Percentiles rank a stretch among this genome's conserved stretches.
These are phyloP conservation scores for Polytrichum formosum DNA, from an alignment of 225 moss, liverwort and hornwort species.

Conservation along the genomic window DNA sequence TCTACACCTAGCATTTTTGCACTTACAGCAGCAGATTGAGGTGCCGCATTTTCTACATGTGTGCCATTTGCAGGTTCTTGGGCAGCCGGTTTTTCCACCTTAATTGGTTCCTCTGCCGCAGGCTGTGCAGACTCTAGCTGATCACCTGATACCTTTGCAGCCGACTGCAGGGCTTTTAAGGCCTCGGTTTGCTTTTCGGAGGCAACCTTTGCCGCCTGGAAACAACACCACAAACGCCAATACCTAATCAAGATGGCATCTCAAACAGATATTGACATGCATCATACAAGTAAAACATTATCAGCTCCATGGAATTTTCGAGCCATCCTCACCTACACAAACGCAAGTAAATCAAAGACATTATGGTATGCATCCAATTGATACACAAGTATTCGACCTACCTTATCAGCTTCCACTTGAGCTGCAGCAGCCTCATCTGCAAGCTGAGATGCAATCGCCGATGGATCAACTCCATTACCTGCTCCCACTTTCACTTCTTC, in stretches of 20 bases:
- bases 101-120: background rate
- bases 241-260: too few species aligned
- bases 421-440: constrained; percentile 10
- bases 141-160: constrained; percentile 3
- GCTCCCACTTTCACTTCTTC: constrained; percentile 1
- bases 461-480: background rate
- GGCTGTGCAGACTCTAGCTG: background rate
- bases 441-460: constrained; percentile 10
- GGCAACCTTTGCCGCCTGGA: constrained; percentile 13
- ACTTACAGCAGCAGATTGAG: too few species aligned
- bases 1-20: too few species aligned
- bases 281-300: too few species aligned
- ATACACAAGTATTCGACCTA: background rate
- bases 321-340: too few species aligned
- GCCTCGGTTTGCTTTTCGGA: constrained; percentile 13
- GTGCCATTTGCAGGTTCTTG: background rate
- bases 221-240: background rate
- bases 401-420: constrained; percentile 21
- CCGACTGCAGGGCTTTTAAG: constrained; percentile 9
- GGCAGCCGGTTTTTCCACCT: background rate
- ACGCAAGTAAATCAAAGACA: too few species aligned
- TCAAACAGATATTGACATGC: too few species aligned
- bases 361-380: too few species aligned
- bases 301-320: too few species aligned
- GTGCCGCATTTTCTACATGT: too few species aligned